Conservation (phyloP, 2,329 filamentous ascomycete species). For the Colletotrichum chlorophyti region DNA sequence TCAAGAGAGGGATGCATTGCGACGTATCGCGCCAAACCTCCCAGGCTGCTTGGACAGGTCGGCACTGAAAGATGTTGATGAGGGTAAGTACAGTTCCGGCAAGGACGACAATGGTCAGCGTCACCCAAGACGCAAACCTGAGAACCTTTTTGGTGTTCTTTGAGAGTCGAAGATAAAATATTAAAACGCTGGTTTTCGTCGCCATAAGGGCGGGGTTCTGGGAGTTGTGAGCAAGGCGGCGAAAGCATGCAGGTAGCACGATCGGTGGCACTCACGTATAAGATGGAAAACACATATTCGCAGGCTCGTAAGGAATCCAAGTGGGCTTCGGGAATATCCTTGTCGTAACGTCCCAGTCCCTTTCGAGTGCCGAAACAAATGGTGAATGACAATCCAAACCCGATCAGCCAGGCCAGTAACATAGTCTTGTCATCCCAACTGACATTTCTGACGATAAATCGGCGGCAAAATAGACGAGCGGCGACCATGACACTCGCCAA, state of each 20-base stretch:
- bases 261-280: slow-evolving; percentile 57
- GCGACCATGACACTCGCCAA: slow-evolving; percentile 78
- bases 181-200: slow-evolving; percentile 89
- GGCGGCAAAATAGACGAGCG: slow-evolving; percentile 75
- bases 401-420: slow-evolving; percentile 76
- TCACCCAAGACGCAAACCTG: slow-evolving; percentile 81
- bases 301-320: slow-evolving; percentile 59
- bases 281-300: slow-evolving; percentile 70
- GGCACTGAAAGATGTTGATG: slow-evolving; percentile 87
- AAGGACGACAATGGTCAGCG: slow-evolving; percentile 78
- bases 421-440: slow-evolving; percentile 85
- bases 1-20: slow-evolving; percentile 63
- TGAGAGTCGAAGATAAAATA: slow-evolving; percentile 87
- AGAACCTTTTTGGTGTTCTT: slow-evolving; percentile 79
- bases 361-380: slow-evolving; percentile 69
- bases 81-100: slow-evolving; percentile 82
- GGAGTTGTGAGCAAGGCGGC: slow-evolving; percentile 4
- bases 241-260: neutral
- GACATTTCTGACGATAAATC: slow-evolving; percentile 74
- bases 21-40: slow-evolving; percentile 41
- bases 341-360: slow-evolving; percentile 74
- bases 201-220: slow-evolving; percentile 90
- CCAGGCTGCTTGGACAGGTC: slow-evolving; percentile 76
- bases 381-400: slow-evolving; percentile 70
- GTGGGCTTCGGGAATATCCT: slow-evolving; percentile 59